Evolutionary conservation across 257 asterid species (phyloP).

Genomic region (Orobanche coerulescens): DNA sequence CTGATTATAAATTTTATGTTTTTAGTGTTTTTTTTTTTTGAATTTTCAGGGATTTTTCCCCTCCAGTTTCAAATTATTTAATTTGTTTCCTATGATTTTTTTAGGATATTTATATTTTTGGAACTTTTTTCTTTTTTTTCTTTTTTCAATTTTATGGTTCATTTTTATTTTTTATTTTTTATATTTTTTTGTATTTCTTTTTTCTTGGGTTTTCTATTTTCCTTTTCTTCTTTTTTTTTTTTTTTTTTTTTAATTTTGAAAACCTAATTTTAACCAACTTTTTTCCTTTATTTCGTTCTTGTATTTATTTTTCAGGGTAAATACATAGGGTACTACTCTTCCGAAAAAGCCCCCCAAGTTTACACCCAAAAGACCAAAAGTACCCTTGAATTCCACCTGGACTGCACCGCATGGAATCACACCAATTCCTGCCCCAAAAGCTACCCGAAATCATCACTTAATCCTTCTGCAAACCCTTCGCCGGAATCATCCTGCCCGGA

Average conservation of each 20-base stretch:
- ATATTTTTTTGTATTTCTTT: not conserved
- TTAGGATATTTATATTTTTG: no score
- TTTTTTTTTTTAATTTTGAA: not conserved
- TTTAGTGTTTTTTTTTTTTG: no score
- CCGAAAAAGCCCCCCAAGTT: slow-evolving; percentile 14
- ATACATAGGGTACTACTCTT: slow-evolving; percentile 19
- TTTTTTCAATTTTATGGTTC: no score
- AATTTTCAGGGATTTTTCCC: no score
- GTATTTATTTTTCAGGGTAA: slow-evolving; percentile 22
- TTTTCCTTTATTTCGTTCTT: not conserved
- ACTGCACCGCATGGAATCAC: slow-evolving; percentile 51
- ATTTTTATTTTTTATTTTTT: not conserved
- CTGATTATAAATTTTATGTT: no score
- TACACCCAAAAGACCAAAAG: slow-evolving; percentile 4
- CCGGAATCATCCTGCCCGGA: slow-evolving; percentile 48
- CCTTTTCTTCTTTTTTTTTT: not conserved
- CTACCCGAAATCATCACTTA: slow-evolving; percentile 29
- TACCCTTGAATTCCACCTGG: slow-evolving; percentile 27
- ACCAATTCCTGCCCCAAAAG: slow-evolving; percentile 40
- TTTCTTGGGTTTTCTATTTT: not conserved
- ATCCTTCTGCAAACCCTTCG: slow-evolving; percentile 15
- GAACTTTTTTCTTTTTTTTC: no score
- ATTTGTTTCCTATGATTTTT: no score
- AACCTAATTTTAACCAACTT: not conserved
- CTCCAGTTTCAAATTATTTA: no score